phyloP scores from a whole-genome alignment of 2,329 filamentous ascomycete genomes.

The Microdochium paspali region DNA sequence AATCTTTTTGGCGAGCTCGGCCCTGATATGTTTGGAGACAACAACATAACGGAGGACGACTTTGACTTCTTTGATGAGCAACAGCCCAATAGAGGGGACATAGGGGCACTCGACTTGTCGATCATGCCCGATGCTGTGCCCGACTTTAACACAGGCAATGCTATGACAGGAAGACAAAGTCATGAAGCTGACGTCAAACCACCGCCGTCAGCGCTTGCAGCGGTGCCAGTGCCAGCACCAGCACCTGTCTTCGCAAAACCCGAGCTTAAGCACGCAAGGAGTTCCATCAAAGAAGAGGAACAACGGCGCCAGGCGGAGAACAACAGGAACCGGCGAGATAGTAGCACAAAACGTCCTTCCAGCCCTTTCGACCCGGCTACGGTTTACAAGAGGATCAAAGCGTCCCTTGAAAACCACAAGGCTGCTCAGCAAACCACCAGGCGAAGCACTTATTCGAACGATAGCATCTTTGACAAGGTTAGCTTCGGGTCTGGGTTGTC shows the following conservation, averaged over 20 bases:
- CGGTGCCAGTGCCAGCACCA: constrained; percentile 5
- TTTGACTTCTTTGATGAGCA: constrained; percentile 73
- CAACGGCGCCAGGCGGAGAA: constrained; percentile 14
- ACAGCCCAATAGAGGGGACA: constrained; percentile 30
- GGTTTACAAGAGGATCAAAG: constrained; percentile 47
- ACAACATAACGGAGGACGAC: constrained; percentile 70
- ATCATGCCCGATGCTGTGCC: constrained; percentile 14
- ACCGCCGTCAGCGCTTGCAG: constrained; percentile 8
- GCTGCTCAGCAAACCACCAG: constrained; percentile 13
- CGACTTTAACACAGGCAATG: constrained; percentile 7
- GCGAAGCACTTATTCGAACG: constrained; percentile 20
- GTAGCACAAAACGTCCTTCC: constrained; percentile 36
- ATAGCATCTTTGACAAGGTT: constrained; percentile 44
- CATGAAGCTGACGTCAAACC: constrained; percentile 6
- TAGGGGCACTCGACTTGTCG: constrained; percentile 23
- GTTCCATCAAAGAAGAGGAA: constrained; percentile 34
- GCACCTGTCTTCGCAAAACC: constrained; percentile 45
- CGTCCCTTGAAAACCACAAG: constrained; percentile 27
- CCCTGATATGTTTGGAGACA: constrained; percentile 62
- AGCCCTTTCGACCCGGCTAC: constrained; percentile 50
- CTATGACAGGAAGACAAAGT: constrained; percentile 8
- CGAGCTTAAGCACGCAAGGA: constrained; percentile 48
- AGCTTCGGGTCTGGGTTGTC: constrained; percentile 43
- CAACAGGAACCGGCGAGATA: constrained; percentile 16
- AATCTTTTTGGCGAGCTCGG: constrained; percentile 62